Evolutionary conservation across 495 filamentous ascomycete genomes (phyloP).

Genomic region (Aspergillus avenaceus): DNA sequence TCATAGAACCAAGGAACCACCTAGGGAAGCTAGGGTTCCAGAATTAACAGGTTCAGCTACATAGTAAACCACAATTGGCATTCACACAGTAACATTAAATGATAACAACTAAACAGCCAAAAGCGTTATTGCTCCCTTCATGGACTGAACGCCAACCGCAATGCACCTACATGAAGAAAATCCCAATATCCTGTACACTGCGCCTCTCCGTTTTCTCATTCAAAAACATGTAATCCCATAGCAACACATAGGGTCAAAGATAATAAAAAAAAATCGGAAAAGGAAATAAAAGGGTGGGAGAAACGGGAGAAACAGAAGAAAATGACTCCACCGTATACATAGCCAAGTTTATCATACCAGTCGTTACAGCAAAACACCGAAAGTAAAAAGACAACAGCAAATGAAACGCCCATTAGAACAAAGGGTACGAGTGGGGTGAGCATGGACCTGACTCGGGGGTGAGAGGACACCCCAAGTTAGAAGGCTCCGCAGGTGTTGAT

Average conservation of each 20-base stretch:
- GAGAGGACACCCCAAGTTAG: conserved; percentile 33
- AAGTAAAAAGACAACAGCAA: conserved; percentile 7
- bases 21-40: no score
- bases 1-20: neutral
- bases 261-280: conserved; percentile 5
- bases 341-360: conserved; percentile 9
- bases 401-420: conserved; percentile 2
- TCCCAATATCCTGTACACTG: neutral
- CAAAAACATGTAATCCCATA: neutral
- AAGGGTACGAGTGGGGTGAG: conserved; percentile 27
- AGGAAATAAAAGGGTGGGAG: conserved; percentile 7
- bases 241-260: neutral
- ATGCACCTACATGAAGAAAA: neutral
- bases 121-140: neutral
- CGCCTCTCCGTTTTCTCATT: neutral
- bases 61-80: neutral
- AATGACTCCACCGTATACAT: neutral
- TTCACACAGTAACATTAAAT: neutral
- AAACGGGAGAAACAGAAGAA: no score
- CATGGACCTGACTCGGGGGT: conserved; percentile 36
- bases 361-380: conserved; percentile 10
- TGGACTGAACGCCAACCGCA: neutral
- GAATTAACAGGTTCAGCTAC: neutral
- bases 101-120: neutral
- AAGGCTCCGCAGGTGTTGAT: conserved; percentile 34